Base-by-base conservation (phyloP, 352 stramenopile genomes). In the Globisporangium abappressorium region DNA sequence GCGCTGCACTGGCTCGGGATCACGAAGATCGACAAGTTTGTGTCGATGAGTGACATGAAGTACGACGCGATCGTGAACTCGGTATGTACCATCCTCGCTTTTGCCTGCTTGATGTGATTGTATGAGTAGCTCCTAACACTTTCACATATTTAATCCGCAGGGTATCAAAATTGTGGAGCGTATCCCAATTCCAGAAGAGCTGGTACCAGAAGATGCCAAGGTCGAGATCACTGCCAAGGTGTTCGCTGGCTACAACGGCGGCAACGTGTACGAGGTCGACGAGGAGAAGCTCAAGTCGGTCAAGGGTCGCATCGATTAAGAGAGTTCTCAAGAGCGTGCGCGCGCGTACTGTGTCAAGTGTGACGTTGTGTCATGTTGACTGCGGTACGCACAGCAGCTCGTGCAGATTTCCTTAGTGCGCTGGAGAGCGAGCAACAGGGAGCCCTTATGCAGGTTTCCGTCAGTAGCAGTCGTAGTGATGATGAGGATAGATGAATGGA, bases 41-140 rank as follows among this genome's bases (percentile, higher is more conserved):
- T 98, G 55, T 98, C 92, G 57, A 99, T 99, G 98, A 98, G 89
- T 70, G 97, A 99, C 84, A 99, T 99, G 98, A 99, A 99, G 76
- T 99, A 99, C 85, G 95, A 99, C 71, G 98, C 98, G 46, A 99
- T 99, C 72, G 93, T 99, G 12, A 95, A 88, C 12, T 98, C 97
- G 71, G 90, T 95, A 81, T 53, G 83, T 74, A 6, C 6, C 24
- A 24, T 26, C 24, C 20, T 26, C 34, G 4, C 5, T 7, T 56
- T 41, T 66, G 26, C 26, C 58, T 33, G 6, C 46, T 15, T 70
- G 12, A 58, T 14, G 1, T 38, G 22, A 33, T 38, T 64, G 33
- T 22, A n/a, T 38, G 34, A 71, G 26, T 11, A 38, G 33, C 20
- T 38, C 41, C 55, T 47, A 8, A 28, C 30, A 30, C 7, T 2